Evolutionary conservation across 2,329 filamentous ascomycete genomes (phyloP).

Genomic region (Geosmithia putterillii): DNA sequence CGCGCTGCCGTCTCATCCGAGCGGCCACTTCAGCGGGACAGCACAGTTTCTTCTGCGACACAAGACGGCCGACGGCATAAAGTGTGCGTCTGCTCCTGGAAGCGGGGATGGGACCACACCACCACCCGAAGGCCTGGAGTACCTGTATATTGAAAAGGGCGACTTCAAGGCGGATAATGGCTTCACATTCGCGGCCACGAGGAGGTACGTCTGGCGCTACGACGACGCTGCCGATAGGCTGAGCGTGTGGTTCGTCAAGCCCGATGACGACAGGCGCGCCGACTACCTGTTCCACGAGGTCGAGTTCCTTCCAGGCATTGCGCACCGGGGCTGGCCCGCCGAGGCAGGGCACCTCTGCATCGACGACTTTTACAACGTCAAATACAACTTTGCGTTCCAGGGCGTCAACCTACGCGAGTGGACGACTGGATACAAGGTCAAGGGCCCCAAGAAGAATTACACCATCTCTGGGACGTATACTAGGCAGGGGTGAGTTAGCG

Average conservation of each 20-base stretch:
- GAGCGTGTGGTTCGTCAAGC: constrained; percentile 62
- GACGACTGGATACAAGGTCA: constrained; percentile 52
- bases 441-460: constrained; percentile 65
- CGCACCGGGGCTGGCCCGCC: constrained; percentile 38
- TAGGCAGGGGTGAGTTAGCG: constrained; percentile 12
- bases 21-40: constrained; percentile 51
- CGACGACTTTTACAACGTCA: constrained; percentile 58
- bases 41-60: constrained; percentile 51
- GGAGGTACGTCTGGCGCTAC: constrained; percentile 65
- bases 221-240: constrained; percentile 45
- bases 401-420: constrained; percentile 45
- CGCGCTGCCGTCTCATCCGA: constrained; percentile 44
- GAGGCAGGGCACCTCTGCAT: constrained; percentile 58
- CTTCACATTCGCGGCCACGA: constrained; percentile 44
- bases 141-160: constrained; percentile 58
- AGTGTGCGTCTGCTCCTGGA: constrained; percentile 11
- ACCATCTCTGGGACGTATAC: constrained; percentile 42
- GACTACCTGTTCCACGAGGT: constrained; percentile 68
- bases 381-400: constrained; percentile 53
- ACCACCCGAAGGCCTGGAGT: constrained; percentile 35
- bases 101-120: background rate
- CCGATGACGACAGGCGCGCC: constrained; percentile 45
- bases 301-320: constrained; percentile 36
- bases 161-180: constrained; percentile 46
- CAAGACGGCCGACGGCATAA: constrained; percentile 41